A percentile compares a stretch with the other conserved stretches of the same genome.
Evolutionary conservation across 2,329 filamentous ascomycete genomes (phyloP).

Genomic region (Xylariaceae sp.): DNA sequence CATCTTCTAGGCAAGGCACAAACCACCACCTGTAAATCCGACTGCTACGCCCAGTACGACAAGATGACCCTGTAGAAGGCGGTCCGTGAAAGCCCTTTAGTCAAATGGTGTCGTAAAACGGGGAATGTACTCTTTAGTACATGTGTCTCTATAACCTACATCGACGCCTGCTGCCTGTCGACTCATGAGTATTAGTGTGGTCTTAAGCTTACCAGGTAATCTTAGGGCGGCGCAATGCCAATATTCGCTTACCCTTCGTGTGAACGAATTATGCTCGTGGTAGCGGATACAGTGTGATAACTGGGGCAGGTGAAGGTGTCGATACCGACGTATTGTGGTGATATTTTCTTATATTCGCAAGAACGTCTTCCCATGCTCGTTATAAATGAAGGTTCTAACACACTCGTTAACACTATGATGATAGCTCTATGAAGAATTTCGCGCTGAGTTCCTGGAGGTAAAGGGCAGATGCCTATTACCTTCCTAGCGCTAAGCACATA

Average conservation of each 20-base stretch:
- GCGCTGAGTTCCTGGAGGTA: no score
- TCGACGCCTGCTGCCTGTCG: not conserved
- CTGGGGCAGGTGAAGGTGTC: not conserved
- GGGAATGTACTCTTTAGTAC: not conserved
- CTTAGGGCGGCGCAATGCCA: not conserved
- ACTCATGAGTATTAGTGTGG: not conserved
- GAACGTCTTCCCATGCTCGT: not conserved
- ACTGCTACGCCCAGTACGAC: no score
- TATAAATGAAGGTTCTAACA: not conserved
- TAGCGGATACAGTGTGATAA: not conserved
- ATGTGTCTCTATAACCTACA: not conserved
- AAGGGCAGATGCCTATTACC: no score
- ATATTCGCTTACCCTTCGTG: not conserved
- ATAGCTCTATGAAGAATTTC: no score
- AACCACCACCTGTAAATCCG: no score
- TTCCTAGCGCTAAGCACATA: no score
- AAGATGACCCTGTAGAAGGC: no score
- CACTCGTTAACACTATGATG: no score
- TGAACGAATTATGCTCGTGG: not conserved
- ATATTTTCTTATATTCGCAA: not conserved
- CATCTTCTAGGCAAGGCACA: no score
- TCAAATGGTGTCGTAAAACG: not conserved
- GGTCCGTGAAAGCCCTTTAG: no score
- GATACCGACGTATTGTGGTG: not conserved
- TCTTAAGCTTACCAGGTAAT: not conserved